Base-by-base conservation (phyloP, 2,329 filamentous ascomycete genomes). In the Aureobasidium sp. region DNA sequence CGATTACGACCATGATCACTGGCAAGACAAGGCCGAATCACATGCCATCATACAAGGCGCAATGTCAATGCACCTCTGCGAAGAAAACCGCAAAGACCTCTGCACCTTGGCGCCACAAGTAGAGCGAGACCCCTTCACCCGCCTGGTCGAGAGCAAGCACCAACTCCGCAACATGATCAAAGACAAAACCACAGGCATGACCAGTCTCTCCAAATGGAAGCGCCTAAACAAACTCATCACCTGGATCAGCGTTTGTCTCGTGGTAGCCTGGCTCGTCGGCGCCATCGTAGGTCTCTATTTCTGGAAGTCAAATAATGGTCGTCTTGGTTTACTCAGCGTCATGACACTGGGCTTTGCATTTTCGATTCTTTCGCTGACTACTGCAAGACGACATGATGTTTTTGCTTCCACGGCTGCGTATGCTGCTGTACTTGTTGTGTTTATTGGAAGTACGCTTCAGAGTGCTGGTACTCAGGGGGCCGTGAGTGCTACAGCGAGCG, bases 401-500 rank as follows among this genome's bases (percentile, higher is more conserved):
- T 63, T 39, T 34, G 41, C 53, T 17, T 34, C 52, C 1, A 58
- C 51, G 4, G 53, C 61, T 1, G 47, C 53, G 14, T 63, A 63
- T 20, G 61, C 52, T 41, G 53, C 63, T 48, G 52, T 79, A 9
- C 92, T 93, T 72, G 73, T 89, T 47, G 75, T 80, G 1, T 72
- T 81, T 39, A 90, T 91, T 70, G 81, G 79, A 3, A 45, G 27
- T 20, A 45, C 53, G 39, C 41, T 45, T 5, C 39, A 57, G n/a
- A 20, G 9, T 17, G 29, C 17, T 17, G 48, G 17, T 14, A 8
- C 36, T 39, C 14, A 17, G 11, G n/a, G 11, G 3, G 20, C 6
- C 2, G 14, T 20, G 2, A 55, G 37, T 20, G 15, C 36, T 17
- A 29, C 36, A 2, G 42, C 36, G 25, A 55, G 15, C 9, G 42